A percentile compares a stretch with the other conserved stretches of the same genome.
phyloP scores from a whole-genome alignment of 2,329 filamentous ascomycete genomes.

The Cryphonectria radicalis region DNA sequence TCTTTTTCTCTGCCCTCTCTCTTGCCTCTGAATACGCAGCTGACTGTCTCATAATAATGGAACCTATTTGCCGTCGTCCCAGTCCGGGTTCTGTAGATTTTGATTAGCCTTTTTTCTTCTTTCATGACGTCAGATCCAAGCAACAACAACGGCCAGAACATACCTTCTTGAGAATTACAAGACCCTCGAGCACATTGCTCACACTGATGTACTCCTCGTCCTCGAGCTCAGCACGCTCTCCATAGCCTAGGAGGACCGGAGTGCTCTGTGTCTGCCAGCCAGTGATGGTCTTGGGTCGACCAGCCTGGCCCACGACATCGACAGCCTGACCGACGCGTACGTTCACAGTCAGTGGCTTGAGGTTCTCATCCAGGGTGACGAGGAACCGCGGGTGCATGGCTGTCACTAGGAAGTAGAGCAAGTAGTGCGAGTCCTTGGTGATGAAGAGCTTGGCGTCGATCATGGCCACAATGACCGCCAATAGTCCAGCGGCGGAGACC shows the following conservation, averaged over 20 bases:
- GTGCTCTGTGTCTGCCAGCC: conserved; percentile 99
- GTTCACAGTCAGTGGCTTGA: conserved; percentile 92
- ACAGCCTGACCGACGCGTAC: conserved; percentile 97
- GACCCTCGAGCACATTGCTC: conserved; percentile 87
- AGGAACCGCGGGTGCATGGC: conserved; percentile 98
- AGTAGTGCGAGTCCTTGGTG: conserved; percentile 75
- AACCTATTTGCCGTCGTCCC: conserved; percentile 54
- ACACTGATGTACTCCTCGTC: conserved; percentile 96
- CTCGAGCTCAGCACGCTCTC: conserved; percentile 94
- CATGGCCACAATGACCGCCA: conserved; percentile 89
- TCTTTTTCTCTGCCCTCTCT: background rate
- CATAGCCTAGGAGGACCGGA: conserved; percentile 92
- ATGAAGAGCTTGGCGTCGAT: conserved; percentile 92
- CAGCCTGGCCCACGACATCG: conserved; percentile 95
- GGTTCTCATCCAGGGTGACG: conserved; percentile 91
- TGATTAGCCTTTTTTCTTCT: conserved; percentile 15
- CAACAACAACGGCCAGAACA: conserved; percentile 36
- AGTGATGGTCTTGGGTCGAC: conserved; percentile 97
- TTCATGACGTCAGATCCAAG: background rate
- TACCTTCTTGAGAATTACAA: conserved; percentile 98
- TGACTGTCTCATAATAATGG: background rate
- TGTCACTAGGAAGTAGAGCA: conserved; percentile 95
- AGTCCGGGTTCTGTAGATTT: conserved; percentile 55
- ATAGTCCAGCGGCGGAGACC: conserved; percentile 85
- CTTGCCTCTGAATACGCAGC: background rate